These are phyloP conservation scores for Geotrichum reessii DNA, from an alignment of 1,139 yeast genomes.

Conservation along the genomic window DNA sequence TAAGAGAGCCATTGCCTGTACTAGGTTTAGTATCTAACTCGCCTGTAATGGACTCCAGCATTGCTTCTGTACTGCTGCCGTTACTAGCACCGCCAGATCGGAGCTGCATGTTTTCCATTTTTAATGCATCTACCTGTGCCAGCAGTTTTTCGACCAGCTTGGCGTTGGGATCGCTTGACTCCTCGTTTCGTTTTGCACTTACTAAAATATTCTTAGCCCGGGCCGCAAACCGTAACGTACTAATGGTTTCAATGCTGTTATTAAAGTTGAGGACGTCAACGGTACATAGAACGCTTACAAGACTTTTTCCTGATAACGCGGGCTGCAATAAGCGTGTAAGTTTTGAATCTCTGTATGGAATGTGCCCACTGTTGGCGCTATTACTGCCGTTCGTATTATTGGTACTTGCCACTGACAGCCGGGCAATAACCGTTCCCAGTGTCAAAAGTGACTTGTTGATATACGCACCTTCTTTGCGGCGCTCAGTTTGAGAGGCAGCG, in stretches of 20 bases:
- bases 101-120: slow-evolving; percentile 34
- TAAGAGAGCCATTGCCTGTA: slow-evolving; percentile 6
- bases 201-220: slow-evolving; percentile 82
- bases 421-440: slow-evolving; percentile 80
- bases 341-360: slow-evolving; percentile 90
- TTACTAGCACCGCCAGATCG: slow-evolving; percentile 19
- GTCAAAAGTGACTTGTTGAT: slow-evolving; percentile 88
- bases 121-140: slow-evolving; percentile 39
- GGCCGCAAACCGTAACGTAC: slow-evolving; percentile 86
- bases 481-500: slow-evolving; percentile 73
- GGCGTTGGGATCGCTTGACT: slow-evolving; percentile 24
- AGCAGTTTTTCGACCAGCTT: slow-evolving; percentile 29
- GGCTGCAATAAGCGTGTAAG: slow-evolving; percentile 85
- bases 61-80: not conserved
- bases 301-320: slow-evolving; percentile 79
- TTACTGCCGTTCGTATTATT: slow-evolving; percentile 27
- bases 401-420: slow-evolving; percentile 39
- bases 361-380: slow-evolving; percentile 44
- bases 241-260: slow-evolving; percentile 72
- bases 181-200: slow-evolving; percentile 51
- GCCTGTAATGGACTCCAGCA: not conserved
- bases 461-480: slow-evolving; percentile 88
- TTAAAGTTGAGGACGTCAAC: slow-evolving; percentile 34
- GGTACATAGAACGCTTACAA: slow-evolving; percentile 85
- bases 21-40: not conserved